These are phyloP conservation scores for Epichloe gansuensis DNA, from an alignment of 2,329 filamentous ascomycete genomes.

Conservation along the genomic window DNA sequence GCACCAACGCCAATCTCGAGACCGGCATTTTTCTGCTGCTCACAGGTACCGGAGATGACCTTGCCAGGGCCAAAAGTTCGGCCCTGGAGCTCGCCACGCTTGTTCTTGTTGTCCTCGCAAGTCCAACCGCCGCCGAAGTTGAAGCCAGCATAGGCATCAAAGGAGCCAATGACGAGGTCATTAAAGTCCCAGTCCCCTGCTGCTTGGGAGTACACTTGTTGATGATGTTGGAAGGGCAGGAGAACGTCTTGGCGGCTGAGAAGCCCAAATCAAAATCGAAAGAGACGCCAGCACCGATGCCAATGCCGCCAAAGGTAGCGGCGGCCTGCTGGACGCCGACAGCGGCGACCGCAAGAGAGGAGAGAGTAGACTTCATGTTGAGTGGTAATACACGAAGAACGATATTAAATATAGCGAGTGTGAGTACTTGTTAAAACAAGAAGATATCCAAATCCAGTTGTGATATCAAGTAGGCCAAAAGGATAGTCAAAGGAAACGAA, in stretches of 20 bases:
- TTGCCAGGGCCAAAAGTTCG: slow-evolving; percentile 37
- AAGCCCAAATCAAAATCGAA: slow-evolving; percentile 7
- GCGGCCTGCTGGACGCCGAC: slow-evolving; percentile 37
- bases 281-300: slow-evolving; percentile 5
- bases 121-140: slow-evolving; percentile 58
- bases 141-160: slow-evolving; percentile 60
- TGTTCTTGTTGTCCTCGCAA: slow-evolving; percentile 47
- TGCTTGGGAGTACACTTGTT: slow-evolving; percentile 68
- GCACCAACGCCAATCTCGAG: slow-evolving; percentile 46
- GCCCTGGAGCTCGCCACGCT: slow-evolving; percentile 44
- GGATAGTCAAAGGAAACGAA: slow-evolving; percentile 40
- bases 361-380: slow-evolving; percentile 39
- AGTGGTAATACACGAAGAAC: slow-evolving; percentile 7
- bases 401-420: slow-evolving; percentile 7
- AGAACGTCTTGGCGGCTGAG: slow-evolving; percentile 37
- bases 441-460: slow-evolving; percentile 9
- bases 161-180: slow-evolving; percentile 46
- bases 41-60: slow-evolving; percentile 47
- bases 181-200: slow-evolving; percentile 60
- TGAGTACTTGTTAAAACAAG: background rate
- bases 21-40: slow-evolving; percentile 30
- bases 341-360: slow-evolving; percentile 36
- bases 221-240: slow-evolving; percentile 58
- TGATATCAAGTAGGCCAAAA: slow-evolving; percentile 17
- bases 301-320: slow-evolving; percentile 26